A percentile compares a stretch with the other conserved stretches of the same genome.
phyloP scores from a whole-genome alignment of 192 early-diverging fungal species.

The Umbelopsis isabellina region DNA sequence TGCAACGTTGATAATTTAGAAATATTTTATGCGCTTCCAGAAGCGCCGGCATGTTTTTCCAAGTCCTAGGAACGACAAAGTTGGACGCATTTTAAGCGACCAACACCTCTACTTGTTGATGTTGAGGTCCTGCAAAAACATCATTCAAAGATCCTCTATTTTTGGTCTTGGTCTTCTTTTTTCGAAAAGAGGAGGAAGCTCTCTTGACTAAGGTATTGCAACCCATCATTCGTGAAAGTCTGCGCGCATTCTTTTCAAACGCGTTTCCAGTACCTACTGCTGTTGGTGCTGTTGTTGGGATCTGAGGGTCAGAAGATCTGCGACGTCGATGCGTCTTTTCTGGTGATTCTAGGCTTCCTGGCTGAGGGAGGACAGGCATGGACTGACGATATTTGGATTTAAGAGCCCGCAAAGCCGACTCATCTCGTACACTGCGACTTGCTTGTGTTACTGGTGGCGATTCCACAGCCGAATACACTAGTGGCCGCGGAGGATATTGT shows the following conservation, averaged over 20 bases:
- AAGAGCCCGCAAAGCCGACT: neutral
- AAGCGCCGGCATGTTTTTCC: neutral
- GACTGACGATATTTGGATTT: slow-evolving; percentile 18
- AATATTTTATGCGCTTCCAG: slow-evolving; percentile 1
- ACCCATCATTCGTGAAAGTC: neutral
- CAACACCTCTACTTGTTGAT: slow-evolving; percentile 1
- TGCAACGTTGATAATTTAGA: neutral
- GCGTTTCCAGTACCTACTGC: neutral
- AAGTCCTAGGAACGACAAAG: neutral
- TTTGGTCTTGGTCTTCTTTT: neutral
- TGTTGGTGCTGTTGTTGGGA: neutral
- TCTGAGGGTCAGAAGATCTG: slow-evolving; percentile 6
- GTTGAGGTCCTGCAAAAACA: slow-evolving; percentile 8
- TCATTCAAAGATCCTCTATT: neutral
- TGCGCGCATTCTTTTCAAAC: neutral
- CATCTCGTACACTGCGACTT: slow-evolving; percentile 6
- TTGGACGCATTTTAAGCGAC: neutral
- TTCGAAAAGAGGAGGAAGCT: slow-evolving; percentile 5
- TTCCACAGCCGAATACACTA: slow-evolving; percentile 38
- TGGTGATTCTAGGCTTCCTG: neutral
- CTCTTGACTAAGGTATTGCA: slow-evolving; percentile 17
- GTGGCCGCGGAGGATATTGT: slow-evolving; percentile 38
- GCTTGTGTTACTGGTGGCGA: slow-evolving; percentile 12
- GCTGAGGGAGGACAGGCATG: neutral
- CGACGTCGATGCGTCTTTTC: slow-evolving; percentile 14